phyloP scores from a whole-genome alignment of 2,329 filamentous ascomycete species.

The Aspergillus pseudonomiae region DNA sequence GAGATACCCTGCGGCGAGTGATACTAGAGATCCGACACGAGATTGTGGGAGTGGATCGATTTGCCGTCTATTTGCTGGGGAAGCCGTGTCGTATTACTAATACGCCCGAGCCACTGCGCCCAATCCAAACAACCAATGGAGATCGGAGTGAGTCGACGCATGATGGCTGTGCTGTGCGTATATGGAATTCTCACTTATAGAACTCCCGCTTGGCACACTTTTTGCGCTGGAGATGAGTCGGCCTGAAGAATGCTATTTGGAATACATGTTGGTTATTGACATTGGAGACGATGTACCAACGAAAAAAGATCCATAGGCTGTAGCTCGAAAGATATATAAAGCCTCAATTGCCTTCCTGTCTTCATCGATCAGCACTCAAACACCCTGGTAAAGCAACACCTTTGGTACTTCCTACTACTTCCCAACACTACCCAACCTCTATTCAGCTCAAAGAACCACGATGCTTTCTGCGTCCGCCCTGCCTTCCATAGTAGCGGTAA shows the following conservation, averaged over 20 bases:
- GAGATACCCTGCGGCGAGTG: not conserved
- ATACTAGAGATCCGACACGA: not conserved
- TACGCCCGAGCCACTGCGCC: constrained; percentile 13
- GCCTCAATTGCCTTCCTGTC: not conserved
- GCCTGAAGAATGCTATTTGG: constrained; percentile 10
- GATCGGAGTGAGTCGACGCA: not conserved
- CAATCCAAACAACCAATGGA: constrained; percentile 2
- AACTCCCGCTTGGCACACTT: not conserved
- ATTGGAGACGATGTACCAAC: not conserved
- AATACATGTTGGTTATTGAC: not conserved
- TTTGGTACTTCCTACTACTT: not conserved
- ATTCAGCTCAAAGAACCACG: not conserved
- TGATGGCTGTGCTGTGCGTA: constrained; percentile 17
- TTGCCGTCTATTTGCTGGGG: not conserved
- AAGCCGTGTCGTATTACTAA: constrained; percentile 23
- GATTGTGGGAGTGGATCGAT: not conserved
- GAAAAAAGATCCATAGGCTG: not conserved
- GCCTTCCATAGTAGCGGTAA: constrained; percentile 5
- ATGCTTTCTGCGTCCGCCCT: constrained; percentile 15
- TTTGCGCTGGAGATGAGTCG: not conserved
- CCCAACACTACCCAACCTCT: not conserved
- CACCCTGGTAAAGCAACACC: not conserved
- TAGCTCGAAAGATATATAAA: constrained; percentile 9
- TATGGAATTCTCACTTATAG: constrained; percentile 2
- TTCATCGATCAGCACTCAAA: constrained; percentile 8